Conservation (phyloP, 768 basidiomycete species). For the Agaricus bisporus region DNA sequence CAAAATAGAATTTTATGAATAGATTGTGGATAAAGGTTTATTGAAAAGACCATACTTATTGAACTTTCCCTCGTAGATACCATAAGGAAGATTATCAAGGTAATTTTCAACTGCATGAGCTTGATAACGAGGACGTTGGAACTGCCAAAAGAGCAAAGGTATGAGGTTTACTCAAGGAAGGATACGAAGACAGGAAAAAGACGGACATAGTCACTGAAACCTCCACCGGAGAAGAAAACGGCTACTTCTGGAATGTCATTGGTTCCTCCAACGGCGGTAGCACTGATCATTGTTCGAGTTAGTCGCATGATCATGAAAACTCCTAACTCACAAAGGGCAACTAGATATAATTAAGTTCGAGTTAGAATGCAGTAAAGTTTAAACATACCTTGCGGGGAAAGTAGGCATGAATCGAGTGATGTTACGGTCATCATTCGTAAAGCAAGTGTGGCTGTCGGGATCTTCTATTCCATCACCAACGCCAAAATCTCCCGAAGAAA, state of each 20-base stretch:
- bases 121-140: slow-evolving; percentile 51
- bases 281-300: slow-evolving; percentile 30
- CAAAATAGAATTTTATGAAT: background rate
- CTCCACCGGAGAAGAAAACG: slow-evolving; percentile 62
- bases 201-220: slow-evolving; percentile 65
- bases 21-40: background rate
- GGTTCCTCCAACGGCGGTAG: slow-evolving; percentile 71
- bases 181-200: background rate
- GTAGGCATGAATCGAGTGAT: slow-evolving; percentile 43
- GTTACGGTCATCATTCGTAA: slow-evolving; percentile 54
- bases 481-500: slow-evolving; percentile 63
- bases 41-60: slow-evolving; percentile 38
- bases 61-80: slow-evolving; percentile 52
- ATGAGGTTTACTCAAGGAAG: background rate
- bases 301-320: background rate
- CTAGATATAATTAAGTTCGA: slow-evolving; percentile 13
- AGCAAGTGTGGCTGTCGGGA: slow-evolving; percentile 47
- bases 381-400: slow-evolving; percentile 52
- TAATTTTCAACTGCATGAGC: slow-evolving; percentile 34
- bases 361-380: background rate
- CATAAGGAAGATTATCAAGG: slow-evolving; percentile 37
- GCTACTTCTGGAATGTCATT: slow-evolving; percentile 52
- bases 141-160: slow-evolving; percentile 26
- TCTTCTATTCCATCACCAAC: slow-evolving; percentile 58
- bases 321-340: slow-evolving; percentile 42